These are phyloP conservation scores for Aspergillus baeticus DNA, from an alignment of 495 filamentous ascomycete species.

Conservation along the genomic window DNA sequence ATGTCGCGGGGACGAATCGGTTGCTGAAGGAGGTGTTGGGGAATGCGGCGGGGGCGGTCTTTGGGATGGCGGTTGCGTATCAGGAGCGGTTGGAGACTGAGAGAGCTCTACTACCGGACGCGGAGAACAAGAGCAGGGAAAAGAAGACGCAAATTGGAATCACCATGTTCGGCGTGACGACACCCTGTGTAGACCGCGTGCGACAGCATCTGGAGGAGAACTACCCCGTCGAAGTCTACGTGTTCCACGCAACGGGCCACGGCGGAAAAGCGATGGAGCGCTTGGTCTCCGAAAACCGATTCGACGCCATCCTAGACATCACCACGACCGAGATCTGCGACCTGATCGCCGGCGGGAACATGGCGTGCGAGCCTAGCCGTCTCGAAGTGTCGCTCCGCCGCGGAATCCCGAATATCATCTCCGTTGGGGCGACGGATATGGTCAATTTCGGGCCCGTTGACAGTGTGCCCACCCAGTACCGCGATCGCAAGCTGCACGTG, in stretches of 20 bases:
- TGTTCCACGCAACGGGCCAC: constrained; percentile 68
- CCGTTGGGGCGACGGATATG: constrained; percentile 67
- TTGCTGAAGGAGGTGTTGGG: constrained; percentile 53
- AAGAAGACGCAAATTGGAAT: constrained; percentile 52
- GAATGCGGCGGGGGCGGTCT: constrained; percentile 61
- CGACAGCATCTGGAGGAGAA: constrained; percentile 41
- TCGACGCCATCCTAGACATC: constrained; percentile 65
- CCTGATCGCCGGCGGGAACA: constrained; percentile 57
- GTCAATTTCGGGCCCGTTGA: constrained; percentile 60
- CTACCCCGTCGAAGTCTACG: constrained; percentile 52
- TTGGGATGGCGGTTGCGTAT: constrained; percentile 53
- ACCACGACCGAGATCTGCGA: constrained; percentile 70
- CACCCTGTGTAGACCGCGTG: constrained; percentile 53
- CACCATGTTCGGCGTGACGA: constrained; percentile 77
- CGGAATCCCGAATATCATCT: constrained; percentile 61
- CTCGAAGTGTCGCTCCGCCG: constrained; percentile 51
- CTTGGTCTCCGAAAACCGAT: constrained; percentile 46
- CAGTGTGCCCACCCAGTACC: constrained; percentile 51
- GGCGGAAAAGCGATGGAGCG: constrained; percentile 69
- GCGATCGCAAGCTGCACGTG: constrained; percentile 49
- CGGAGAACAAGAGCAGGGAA: constrained; percentile 19
- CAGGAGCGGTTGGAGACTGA: background rate
- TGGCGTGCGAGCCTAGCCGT: constrained; percentile 53
- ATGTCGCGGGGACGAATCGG: constrained; percentile 63
- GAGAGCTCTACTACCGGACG: background rate